Base-by-base conservation (phyloP, 768 basidiomycete genomes). In the Pulveroboletus sp. region DNA sequence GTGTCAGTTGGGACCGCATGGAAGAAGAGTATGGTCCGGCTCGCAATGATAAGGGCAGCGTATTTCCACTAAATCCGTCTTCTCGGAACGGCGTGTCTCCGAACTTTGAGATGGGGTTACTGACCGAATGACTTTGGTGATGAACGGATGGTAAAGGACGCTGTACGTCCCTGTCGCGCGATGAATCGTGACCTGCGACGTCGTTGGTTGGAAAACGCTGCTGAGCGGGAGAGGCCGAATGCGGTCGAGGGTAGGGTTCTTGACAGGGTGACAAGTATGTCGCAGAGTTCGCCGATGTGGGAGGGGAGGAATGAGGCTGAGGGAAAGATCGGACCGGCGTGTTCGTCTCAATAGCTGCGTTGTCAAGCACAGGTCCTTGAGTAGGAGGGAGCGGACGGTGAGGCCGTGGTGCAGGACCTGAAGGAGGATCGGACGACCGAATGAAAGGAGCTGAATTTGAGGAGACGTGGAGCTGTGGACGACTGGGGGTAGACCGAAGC, bases 241-340 rank as follows among this genome's bases (percentile, higher is more conserved):
- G 80, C 2, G 86, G 82, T 32, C 85, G 77, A 17, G 79, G 75
- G 58, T 75, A 78, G 2, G 83, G 81, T 1, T 87, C 85, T 43
- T 75, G 72, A 46, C 61, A 71, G 6, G 80, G 74, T 14, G 78
- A 76, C 45, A 74, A 64, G 43, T 69, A 68, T 6, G 64, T 37
- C 19, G 57, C 52, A 43, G 56, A 42, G 29, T 56, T 55, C 6
- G 51, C 56, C 17, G 57, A 58, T 20, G 43, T 38, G 9, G 55
- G 47, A 21, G 64, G 53, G 11, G 63, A 58, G 9, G 66, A 35
- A 20, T 65, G 65, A n/a, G 57, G 43, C 24, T 65, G 63, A 5
- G 58, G 50, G 9, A 61, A 54, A 23, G 59, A 29, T 34, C 68
- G 59, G 4, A 37, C 42, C 16, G 55, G 44, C 56, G 43, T 11